phyloP scores from a whole-genome alignment of 805 yeast genomes.

The Lachancea cidri region DNA sequence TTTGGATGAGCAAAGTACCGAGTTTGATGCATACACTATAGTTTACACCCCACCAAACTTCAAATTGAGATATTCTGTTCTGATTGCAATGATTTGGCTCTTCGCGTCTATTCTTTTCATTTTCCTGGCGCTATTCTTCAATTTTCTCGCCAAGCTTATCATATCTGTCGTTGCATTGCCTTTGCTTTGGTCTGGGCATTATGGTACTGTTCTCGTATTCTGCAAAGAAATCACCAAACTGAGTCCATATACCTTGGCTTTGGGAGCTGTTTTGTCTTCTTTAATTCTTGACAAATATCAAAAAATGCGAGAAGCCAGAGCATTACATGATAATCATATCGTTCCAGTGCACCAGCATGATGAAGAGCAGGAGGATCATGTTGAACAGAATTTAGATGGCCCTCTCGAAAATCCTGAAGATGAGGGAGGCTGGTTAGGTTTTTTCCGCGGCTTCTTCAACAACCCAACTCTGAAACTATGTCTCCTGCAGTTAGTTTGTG shows the following conservation, averaged over 20 bases:
- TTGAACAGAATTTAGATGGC: not conserved
- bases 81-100: constrained; percentile 40
- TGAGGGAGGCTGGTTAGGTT: not conserved
- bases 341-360: constrained; percentile 1
- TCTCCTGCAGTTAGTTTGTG: not conserved
- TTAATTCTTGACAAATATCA: constrained; percentile 1
- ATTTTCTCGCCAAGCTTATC: constrained; percentile 2
- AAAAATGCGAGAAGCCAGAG: constrained; percentile 1
- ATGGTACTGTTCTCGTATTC: not conserved
- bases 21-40: constrained; percentile 50
- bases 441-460: not conserved
- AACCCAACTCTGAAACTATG: not conserved
- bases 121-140: constrained; percentile 20
- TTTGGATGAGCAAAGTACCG: constrained; percentile 38
- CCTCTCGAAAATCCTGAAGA: not conserved
- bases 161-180: not conserved
- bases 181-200: not conserved
- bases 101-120: constrained; percentile 36
- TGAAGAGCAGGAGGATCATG: not conserved
- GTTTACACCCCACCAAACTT: constrained; percentile 87
- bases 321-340: constrained; percentile 3
- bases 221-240: not conserved
- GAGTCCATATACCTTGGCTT: not conserved
- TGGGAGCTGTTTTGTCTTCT: not conserved
- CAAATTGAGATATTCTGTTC: constrained; percentile 45